phyloP scores from a whole-genome alignment of 2,329 filamentous ascomycete genomes.

The Phialophora tarda region DNA sequence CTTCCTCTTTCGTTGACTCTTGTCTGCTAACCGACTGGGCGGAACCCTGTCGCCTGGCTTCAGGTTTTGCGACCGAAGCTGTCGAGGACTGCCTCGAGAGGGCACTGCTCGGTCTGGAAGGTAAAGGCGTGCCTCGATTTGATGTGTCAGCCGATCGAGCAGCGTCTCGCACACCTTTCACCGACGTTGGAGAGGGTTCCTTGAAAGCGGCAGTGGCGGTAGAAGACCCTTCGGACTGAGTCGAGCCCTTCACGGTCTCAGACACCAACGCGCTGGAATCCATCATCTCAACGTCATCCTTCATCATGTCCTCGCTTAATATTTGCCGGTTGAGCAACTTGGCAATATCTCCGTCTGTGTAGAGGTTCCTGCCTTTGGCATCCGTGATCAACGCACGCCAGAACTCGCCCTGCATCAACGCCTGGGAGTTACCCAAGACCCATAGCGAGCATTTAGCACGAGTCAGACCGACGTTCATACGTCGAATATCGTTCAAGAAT shows the following conservation, averaged over 20 bases:
- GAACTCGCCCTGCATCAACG: conserved; percentile 83
- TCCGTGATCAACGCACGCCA: conserved; percentile 88
- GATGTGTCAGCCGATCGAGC: conserved; percentile 10
- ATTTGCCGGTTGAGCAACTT: conserved; percentile 62
- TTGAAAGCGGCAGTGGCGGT: conserved; percentile 14
- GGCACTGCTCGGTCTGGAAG: conserved; percentile 33
- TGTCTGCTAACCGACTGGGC: conserved; percentile 8
- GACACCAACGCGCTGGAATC: conserved; percentile 39
- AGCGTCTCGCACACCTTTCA: conserved; percentile 11
- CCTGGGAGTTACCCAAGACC: conserved; percentile 91
- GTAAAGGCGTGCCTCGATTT: conserved; percentile 17
- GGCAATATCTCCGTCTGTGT: conserved; percentile 71
- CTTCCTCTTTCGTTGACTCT: conserved; percentile 2
- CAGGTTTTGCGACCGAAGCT: conserved; percentile 29
- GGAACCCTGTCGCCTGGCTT: conserved; percentile 22
- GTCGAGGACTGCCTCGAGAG: conserved; percentile 45
- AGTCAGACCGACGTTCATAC: conserved; percentile 98
- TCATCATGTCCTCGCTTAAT: conserved; percentile 49
- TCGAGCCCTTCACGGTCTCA: conserved; percentile 14
- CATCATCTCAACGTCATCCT: conserved; percentile 52
- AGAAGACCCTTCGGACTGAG: not conserved
- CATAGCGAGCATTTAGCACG: conserved; percentile 95
- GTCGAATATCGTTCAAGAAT: conserved; percentile 96
- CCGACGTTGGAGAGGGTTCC: conserved; percentile 4
- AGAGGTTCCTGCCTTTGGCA: conserved; percentile 73